phyloP scores from a whole-genome alignment of 768 basidiomycete genomes.

The Boletus sensibilis region DNA sequence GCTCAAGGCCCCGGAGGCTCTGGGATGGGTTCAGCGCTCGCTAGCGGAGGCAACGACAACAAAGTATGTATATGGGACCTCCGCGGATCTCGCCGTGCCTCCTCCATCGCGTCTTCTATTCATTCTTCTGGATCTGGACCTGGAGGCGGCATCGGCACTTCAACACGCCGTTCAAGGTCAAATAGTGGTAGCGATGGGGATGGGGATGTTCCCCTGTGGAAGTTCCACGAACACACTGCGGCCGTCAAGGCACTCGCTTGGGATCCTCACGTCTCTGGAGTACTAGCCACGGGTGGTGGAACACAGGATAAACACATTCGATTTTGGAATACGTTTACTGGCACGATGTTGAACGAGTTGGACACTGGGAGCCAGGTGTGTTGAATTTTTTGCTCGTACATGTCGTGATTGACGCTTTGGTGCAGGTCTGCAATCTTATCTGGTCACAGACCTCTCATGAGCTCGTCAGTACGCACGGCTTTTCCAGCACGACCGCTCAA shows the following conservation, averaged over 20 bases:
- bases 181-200: slow-evolving; percentile 30
- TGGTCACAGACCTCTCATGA: slow-evolving; percentile 97
- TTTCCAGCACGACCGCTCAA: slow-evolving; percentile 88
- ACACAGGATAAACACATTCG: slow-evolving; percentile 99
- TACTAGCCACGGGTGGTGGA: slow-evolving; percentile 93
- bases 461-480: slow-evolving; percentile 96
- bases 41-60: slow-evolving; percentile 97
- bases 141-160: slow-evolving; percentile 27
- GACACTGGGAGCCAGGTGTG: slow-evolving; percentile 94
- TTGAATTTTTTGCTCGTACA: not conserved
- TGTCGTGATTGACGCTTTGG: slow-evolving; percentile 7
- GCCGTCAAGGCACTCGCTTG: slow-evolving; percentile 98
- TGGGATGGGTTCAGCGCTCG: slow-evolving; percentile 57
- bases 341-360: slow-evolving; percentile 78
- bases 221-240: slow-evolving; percentile 95
- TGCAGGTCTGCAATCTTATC: slow-evolving; percentile 94
- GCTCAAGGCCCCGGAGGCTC: slow-evolving; percentile 31
- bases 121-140: slow-evolving; percentile 31
- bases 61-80: slow-evolving; percentile 98
- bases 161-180: slow-evolving; percentile 23
- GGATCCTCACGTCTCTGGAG: slow-evolving; percentile 91
- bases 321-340: slow-evolving; percentile 93
- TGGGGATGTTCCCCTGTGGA: slow-evolving; percentile 76
- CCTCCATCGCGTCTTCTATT: slow-evolving; percentile 25
- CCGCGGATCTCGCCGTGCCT: slow-evolving; percentile 53